Conservation (phyloP, 192 early-diverging fungal genomes). For the Podila horticola region DNA sequence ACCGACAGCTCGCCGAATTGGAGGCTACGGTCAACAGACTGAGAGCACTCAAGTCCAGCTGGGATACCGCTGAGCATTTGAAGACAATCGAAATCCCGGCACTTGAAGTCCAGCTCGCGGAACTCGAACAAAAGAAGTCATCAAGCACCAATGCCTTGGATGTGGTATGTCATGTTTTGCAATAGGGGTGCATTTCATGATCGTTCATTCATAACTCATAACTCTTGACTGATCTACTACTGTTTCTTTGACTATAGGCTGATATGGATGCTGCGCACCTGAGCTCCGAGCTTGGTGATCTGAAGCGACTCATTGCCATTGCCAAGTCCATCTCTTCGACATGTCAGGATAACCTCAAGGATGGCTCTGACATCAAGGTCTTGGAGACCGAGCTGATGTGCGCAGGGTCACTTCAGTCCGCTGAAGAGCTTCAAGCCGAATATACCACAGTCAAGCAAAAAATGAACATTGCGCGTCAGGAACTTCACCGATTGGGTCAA, state of each 20-base stretch:
- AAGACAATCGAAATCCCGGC: conserved; percentile 58
- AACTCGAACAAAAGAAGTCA: conserved; percentile 33
- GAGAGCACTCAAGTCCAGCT: conserved; percentile 50
- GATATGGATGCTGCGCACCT: conserved; percentile 8
- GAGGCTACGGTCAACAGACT: conserved; percentile 49
- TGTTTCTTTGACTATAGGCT: neutral
- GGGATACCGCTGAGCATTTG: conserved; percentile 57
- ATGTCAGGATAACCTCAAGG: conserved; percentile 17
- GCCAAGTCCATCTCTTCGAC: conserved; percentile 9
- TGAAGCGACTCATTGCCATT: neutral
- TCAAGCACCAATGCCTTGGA: conserved; percentile 32
- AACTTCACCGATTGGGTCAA: conserved; percentile 56
- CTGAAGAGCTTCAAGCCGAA: conserved; percentile 75
- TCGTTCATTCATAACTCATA: neutral
- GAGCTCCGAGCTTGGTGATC: conserved; percentile 11
- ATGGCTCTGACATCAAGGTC: conserved; percentile 6
- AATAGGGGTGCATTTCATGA: neutral
- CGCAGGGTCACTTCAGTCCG: conserved; percentile 71
- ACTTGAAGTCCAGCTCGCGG: conserved; percentile 32
- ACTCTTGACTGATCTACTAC: neutral
- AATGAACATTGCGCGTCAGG: conserved; percentile 48
- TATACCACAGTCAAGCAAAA: conserved; percentile 57
- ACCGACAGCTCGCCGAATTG: conserved; percentile 54
- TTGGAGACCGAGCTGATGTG: conserved; percentile 59
- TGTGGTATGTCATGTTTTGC: conserved; percentile 10